These are phyloP conservation scores for Auriculariales sp. DNA, from an alignment of 768 basidiomycete genomes.

Conservation along the genomic window DNA sequence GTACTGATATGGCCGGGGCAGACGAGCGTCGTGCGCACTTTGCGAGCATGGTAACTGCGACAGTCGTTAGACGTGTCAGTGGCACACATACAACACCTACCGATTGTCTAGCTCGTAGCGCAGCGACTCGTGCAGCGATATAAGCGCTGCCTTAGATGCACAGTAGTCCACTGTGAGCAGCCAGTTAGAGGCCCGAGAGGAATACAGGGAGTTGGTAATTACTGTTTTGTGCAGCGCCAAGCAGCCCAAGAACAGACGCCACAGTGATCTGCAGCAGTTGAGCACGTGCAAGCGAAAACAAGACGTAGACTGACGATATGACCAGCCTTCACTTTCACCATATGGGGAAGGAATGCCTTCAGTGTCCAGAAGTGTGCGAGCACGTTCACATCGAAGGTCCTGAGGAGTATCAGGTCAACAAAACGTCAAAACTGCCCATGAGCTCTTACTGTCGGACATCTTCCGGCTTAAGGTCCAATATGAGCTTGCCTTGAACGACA, in stretches of 20 bases:
- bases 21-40: constrained; percentile 79
- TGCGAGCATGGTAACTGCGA: constrained; percentile 50
- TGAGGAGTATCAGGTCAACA: constrained; percentile 15
- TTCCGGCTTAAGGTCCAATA: constrained; percentile 62
- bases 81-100: constrained; percentile 19
- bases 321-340: constrained; percentile 64
- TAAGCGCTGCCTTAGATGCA: constrained; percentile 84
- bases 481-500: constrained; percentile 75
- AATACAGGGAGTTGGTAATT: constrained; percentile 16
- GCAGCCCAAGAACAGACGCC: constrained; percentile 57
- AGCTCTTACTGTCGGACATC: constrained; percentile 65
- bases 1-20: constrained; percentile 71
- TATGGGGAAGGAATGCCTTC: constrained; percentile 82
- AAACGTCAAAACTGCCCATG: neutral
- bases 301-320: constrained; percentile 54
- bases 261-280: constrained; percentile 47
- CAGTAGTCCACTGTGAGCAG: constrained; percentile 59
- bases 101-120: constrained; percentile 76
- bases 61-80: neutral
- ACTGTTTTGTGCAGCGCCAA: constrained; percentile 68
- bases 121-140: constrained; percentile 69
- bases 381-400: constrained; percentile 83
- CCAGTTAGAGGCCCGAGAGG: constrained; percentile 2
- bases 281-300: neutral
- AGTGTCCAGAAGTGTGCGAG: constrained; percentile 84